phyloP scores from a whole-genome alignment of 495 filamentous ascomycete genomes.

The Massariosphaeria phaeospora region DNA sequence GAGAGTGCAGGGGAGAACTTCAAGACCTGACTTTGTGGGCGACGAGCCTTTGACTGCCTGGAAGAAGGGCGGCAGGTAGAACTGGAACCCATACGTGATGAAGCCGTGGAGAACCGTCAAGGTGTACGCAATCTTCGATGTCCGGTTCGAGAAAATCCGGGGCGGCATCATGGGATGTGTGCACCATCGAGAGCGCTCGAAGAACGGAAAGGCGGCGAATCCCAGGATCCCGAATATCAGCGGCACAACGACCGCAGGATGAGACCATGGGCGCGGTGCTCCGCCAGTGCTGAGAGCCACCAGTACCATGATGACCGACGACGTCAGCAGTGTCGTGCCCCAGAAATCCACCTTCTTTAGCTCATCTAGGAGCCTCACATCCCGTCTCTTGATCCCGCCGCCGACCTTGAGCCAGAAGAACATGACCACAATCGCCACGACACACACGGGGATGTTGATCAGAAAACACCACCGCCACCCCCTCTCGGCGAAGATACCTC shows the following conservation, averaged over 20 bases:
- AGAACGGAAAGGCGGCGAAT: slow-evolving; percentile 14
- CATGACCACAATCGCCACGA: slow-evolving; percentile 7
- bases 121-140: slow-evolving; percentile 42
- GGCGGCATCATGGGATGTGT: slow-evolving; percentile 28
- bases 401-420: slow-evolving; percentile 12
- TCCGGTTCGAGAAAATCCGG: slow-evolving; percentile 48
- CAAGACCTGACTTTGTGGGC: slow-evolving; percentile 53
- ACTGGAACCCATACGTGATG: slow-evolving; percentile 50
- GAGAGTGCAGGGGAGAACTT: slow-evolving; percentile 54
- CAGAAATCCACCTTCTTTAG: slow-evolving; percentile 4
- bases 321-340: slow-evolving; percentile 10
- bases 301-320: slow-evolving; percentile 8
- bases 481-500: slow-evolving; percentile 26
- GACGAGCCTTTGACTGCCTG: slow-evolving; percentile 51
- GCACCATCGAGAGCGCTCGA: too few relatives aligned
- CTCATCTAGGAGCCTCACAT: neutral
- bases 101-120: slow-evolving; percentile 51
- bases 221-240: slow-evolving; percentile 15
- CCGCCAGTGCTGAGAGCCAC: slow-evolving; percentile 18
- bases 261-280: slow-evolving; percentile 1
- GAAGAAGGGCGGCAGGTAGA: slow-evolving; percentile 63
- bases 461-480: slow-evolving; percentile 29
- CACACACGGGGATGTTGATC: slow-evolving; percentile 26
- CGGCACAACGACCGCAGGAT: neutral
- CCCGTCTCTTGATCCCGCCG: slow-evolving; percentile 4